phyloP scores from a whole-genome alignment of 495 filamentous ascomycete species.

The Neurospora terricola region DNA sequence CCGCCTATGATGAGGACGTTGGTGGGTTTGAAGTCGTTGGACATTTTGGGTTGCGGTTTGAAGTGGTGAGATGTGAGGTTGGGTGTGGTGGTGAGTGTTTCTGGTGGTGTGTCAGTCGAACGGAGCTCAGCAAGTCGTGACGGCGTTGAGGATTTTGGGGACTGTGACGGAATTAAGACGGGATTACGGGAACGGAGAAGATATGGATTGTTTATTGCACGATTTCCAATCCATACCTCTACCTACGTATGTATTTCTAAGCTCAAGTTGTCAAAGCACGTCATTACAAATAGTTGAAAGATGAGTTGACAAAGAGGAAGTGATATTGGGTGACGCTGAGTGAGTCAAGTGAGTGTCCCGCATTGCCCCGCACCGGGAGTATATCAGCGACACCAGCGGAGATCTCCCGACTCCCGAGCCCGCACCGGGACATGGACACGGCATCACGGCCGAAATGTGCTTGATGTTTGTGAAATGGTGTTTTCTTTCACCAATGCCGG shows the following conservation, averaged over 20 bases:
- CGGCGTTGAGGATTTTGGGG: not conserved
- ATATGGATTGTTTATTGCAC: not conserved
- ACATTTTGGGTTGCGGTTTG: slow-evolving; percentile 8
- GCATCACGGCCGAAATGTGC: not conserved
- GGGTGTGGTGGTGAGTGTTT: not conserved
- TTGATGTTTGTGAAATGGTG: too few relatives aligned
- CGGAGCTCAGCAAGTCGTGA: not conserved
- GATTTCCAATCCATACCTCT: not conserved
- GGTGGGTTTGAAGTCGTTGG: slow-evolving; percentile 19
- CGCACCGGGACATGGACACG: not conserved
- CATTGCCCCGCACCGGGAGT: not conserved
- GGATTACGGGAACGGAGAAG: not conserved
- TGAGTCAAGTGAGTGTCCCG: not conserved
- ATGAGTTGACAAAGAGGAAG: not conserved
- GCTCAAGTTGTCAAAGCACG: not conserved
- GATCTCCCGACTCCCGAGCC: not conserved
- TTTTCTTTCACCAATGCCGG: too few relatives aligned
- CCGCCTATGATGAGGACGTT: slow-evolving; percentile 61
- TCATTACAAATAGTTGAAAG: not conserved
- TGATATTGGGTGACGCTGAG: not conserved
- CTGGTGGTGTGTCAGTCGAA: not conserved
- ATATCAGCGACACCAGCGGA: not conserved
- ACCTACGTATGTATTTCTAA: not conserved
- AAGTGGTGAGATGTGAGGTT: not conserved
- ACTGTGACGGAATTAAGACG: too few relatives aligned